Conservation (phyloP, 192 early-diverging fungal species). For the Podila epicladia region DNA sequence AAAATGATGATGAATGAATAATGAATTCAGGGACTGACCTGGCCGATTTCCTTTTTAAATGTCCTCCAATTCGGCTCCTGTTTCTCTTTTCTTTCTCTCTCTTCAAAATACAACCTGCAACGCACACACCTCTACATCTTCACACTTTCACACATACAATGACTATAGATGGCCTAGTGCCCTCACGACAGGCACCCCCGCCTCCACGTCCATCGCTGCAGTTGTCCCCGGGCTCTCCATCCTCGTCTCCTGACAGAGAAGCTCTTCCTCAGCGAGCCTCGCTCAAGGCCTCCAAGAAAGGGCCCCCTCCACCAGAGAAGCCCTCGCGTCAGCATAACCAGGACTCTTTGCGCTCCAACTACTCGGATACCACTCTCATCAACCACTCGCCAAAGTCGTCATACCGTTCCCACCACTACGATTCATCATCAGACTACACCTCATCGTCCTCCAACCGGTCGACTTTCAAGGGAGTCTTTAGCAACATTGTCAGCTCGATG, state of each 20-base stretch:
- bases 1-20: too few species aligned
- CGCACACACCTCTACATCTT: neutral
- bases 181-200: slow-evolving; percentile 53
- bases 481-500: slow-evolving; percentile 62
- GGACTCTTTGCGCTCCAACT: slow-evolving; percentile 30
- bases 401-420: slow-evolving; percentile 37
- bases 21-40: too few species aligned
- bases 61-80: too few species aligned
- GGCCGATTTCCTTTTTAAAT: too few species aligned
- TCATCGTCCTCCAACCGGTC: slow-evolving; percentile 38
- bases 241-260: slow-evolving; percentile 15
- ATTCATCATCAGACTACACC: slow-evolving; percentile 36
- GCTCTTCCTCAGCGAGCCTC: slow-evolving; percentile 20
- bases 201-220: slow-evolving; percentile 49
- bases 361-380: slow-evolving; percentile 34
- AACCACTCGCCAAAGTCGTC: slow-evolving; percentile 33
- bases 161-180: slow-evolving; percentile 40
- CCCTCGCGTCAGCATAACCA: slow-evolving; percentile 41
- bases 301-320: slow-evolving; percentile 46
- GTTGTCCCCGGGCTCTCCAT: slow-evolving; percentile 26
- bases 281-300: slow-evolving; percentile 34
- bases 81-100: too few species aligned
- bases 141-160: neutral
- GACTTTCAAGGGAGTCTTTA: slow-evolving; percentile 67
- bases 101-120: too few species aligned